Evolutionary conservation across 192 early-diverging fungal genomes (phyloP).

Genomic region (Coemansia sp.): DNA sequence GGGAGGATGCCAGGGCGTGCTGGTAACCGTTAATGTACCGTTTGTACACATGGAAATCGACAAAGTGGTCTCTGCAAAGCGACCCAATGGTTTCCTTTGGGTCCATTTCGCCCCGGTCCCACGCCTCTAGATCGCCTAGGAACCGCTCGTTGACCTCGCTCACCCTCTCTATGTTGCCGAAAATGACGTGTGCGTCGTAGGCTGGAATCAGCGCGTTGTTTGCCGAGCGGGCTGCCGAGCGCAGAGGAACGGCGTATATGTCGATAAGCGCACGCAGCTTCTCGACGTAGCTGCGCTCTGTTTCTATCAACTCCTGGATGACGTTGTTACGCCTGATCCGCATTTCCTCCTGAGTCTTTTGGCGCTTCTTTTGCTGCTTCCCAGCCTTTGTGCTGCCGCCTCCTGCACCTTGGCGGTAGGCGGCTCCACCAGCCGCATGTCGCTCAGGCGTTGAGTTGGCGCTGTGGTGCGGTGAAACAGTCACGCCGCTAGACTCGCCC

Average conservation of each 20-base stretch:
- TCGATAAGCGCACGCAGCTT: slow-evolving; percentile 57
- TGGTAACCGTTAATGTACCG: slow-evolving; percentile 64
- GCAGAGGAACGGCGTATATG: slow-evolving; percentile 58
- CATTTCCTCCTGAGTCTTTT: slow-evolving; percentile 47
- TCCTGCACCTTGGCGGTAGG: not conserved
- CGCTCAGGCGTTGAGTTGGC: slow-evolving; percentile 19
- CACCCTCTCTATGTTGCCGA: slow-evolving; percentile 63
- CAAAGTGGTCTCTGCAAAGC: slow-evolving; percentile 58
- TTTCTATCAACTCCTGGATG: slow-evolving; percentile 61
- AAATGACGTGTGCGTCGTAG: slow-evolving; percentile 61
- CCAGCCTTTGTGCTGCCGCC: slow-evolving; percentile 4
- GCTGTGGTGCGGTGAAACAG: slow-evolving; percentile 25
- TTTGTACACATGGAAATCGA: slow-evolving; percentile 62
- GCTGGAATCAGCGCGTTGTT: slow-evolving; percentile 58
- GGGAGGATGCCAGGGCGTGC: slow-evolving; percentile 57
- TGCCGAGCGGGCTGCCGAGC: slow-evolving; percentile 51
- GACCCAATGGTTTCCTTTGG: slow-evolving; percentile 54
- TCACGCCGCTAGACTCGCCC: slow-evolving; percentile 24
- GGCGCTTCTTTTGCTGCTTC: slow-evolving; percentile 23
- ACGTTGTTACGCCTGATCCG: slow-evolving; percentile 53
- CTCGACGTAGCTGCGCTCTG: slow-evolving; percentile 64
- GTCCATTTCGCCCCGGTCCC: slow-evolving; percentile 41
- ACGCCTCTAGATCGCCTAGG: slow-evolving; percentile 56
- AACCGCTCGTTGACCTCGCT: slow-evolving; percentile 57
- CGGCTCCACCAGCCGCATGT: not conserved